Percentiles rank a stretch among this genome's conserved stretches.
Conservation (phyloP, 1,139 yeast genomes). For the Taiozyma sp. region DNA sequence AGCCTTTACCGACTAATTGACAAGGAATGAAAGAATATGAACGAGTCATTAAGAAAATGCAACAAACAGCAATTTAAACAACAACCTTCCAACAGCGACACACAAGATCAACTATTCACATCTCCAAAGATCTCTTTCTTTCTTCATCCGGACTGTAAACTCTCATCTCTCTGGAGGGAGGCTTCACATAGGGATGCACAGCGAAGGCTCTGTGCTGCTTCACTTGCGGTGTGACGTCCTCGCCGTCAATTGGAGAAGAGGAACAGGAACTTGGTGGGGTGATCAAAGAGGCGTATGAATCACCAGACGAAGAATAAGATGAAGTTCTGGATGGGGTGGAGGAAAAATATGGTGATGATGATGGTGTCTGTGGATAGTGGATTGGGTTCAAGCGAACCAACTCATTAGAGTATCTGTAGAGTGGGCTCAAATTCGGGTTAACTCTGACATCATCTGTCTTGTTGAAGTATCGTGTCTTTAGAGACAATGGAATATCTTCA, state of each 20-base stretch:
- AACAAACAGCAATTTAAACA: not conserved
- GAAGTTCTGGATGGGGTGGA: constrained; percentile 6
- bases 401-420: constrained; percentile 15
- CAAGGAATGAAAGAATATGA: not conserved
- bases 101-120: not conserved
- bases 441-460: constrained; percentile 7
- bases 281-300: constrained; percentile 7
- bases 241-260: constrained; percentile 22
- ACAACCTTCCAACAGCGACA: not conserved
- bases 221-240: not conserved
- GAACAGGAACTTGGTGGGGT: constrained; percentile 24
- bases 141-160: not conserved
- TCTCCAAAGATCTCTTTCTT: constrained; percentile 8
- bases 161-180: not conserved
- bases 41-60: not conserved
- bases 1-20: not conserved
- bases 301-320: not conserved
- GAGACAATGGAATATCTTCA: constrained; percentile 15
- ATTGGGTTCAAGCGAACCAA: constrained; percentile 1
- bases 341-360: constrained; percentile 5
- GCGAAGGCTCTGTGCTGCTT: constrained; percentile 1
- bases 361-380: constrained; percentile 9
- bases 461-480: constrained; percentile 18
- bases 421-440: constrained; percentile 7
- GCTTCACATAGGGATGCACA: not conserved